Evolutionary conservation across 2,329 filamentous ascomycete genomes (phyloP).

Genomic region (Cercospora sp.): DNA sequence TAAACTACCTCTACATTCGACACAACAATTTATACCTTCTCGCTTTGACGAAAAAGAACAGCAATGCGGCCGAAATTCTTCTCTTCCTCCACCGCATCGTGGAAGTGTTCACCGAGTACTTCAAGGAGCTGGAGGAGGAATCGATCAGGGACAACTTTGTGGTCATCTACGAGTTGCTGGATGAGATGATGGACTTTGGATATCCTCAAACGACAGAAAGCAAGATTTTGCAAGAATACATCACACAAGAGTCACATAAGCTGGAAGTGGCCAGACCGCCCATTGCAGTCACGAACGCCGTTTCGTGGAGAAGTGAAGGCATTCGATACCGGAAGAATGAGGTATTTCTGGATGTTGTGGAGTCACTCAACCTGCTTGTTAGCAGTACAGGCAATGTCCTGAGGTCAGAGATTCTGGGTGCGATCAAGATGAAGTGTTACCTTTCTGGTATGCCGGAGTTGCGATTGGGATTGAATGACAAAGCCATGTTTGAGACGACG

Average conservation of each 20-base stretch:
- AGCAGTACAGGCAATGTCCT: constrained; percentile 93
- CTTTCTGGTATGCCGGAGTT: constrained; percentile 97
- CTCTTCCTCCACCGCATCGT: constrained; percentile 98
- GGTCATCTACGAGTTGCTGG: constrained; percentile 95
- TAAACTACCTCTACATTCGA: constrained; percentile 99
- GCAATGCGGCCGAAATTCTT: constrained; percentile 96
- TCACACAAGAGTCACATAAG: constrained; percentile 98
- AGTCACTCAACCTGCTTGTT: constrained; percentile 93
- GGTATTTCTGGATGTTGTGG: constrained; percentile 95
- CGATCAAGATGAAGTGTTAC: constrained; percentile 99
- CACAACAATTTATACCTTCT: constrained; percentile 99
- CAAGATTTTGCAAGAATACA: constrained; percentile 95
- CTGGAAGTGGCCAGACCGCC: constrained; percentile 93
- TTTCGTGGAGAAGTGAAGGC: constrained; percentile 96
- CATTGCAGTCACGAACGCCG: constrained; percentile 96
- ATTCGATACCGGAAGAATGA: constrained; percentile 99
- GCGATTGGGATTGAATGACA: constrained; percentile 92
- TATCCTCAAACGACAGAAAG: constrained; percentile 97
- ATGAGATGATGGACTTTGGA: constrained; percentile 99
- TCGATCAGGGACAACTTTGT: constrained; percentile 99
- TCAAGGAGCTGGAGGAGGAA: constrained; percentile 98
- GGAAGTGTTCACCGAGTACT: constrained; percentile 99
- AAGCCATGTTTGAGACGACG: constrained; percentile 99
- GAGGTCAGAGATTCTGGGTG: constrained; percentile 91
- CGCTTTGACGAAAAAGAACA: constrained; percentile 96